Evolutionary conservation across 805 yeast genomes (phyloP).

Genomic region (Metschnikowia colocasiae): DNA sequence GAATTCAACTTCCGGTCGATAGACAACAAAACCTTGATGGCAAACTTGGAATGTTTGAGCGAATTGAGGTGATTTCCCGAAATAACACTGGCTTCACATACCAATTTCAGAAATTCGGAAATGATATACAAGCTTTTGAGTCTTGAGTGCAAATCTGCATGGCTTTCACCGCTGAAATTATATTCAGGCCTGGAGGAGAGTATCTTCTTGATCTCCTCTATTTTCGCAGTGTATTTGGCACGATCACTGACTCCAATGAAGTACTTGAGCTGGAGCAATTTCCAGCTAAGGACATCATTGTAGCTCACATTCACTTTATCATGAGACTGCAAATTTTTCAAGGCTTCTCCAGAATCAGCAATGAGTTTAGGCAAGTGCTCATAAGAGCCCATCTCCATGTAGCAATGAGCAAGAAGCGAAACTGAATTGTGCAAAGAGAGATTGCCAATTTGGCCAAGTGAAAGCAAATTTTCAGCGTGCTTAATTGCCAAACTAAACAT

Average conservation of each 20-base stretch:
- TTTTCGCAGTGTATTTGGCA: constrained; percentile 21
- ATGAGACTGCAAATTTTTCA: constrained; percentile 4
- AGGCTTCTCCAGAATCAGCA: constrained; percentile 11
- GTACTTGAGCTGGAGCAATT: constrained; percentile 30
- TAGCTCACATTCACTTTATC: constrained; percentile 1
- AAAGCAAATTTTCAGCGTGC: constrained; percentile 1
- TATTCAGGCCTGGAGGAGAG: constrained; percentile 30
- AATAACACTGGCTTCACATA: constrained; percentile 23
- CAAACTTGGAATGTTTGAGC: constrained; percentile 41
- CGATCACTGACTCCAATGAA: constrained; percentile 19
- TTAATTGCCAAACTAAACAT: constrained; percentile 3
- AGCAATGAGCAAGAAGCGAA: constrained; percentile 7
- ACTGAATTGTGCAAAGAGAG: constrained; percentile 1
- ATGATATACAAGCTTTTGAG: constrained; percentile 28
- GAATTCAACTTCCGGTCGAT: constrained; percentile 41
- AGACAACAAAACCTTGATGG: constrained; percentile 52
- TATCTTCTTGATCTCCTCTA: constrained; percentile 21
- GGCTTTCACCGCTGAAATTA: constrained; percentile 16
- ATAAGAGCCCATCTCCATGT: constrained; percentile 2
- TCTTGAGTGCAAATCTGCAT: constrained; percentile 17
- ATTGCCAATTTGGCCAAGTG: background rate
- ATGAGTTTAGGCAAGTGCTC: constrained; percentile 18
- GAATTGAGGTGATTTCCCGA: constrained; percentile 25
- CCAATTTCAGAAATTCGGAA: constrained; percentile 34
- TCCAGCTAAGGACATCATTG: constrained; percentile 22